Evolutionary conservation across 805 yeast species (phyloP).

Genomic region (Saturnispora quitensis): DNA sequence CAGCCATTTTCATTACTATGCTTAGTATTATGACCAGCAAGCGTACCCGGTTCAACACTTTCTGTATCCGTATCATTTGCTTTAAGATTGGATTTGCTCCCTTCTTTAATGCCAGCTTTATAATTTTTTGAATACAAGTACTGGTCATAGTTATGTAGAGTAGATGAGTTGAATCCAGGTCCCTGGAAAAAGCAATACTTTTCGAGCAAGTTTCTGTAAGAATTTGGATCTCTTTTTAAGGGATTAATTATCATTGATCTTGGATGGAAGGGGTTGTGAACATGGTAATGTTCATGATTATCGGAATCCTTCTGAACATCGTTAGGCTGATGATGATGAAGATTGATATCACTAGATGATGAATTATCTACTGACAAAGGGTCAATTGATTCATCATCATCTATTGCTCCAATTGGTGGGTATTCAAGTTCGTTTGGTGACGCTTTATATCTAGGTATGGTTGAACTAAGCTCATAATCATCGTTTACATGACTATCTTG

Average conservation of each 20-base stretch:
- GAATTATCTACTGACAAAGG: background rate
- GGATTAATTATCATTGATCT: conserved; percentile 5
- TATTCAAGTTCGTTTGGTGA: background rate
- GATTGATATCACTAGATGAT: background rate
- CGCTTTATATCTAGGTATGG: background rate
- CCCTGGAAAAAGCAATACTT: conserved; percentile 52
- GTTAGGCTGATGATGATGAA: background rate
- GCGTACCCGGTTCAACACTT: background rate
- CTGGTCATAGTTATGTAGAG: background rate
- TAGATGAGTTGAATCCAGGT: conserved; percentile 22
- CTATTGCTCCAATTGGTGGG: background rate
- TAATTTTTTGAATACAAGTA: background rate
- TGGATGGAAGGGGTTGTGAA: background rate
- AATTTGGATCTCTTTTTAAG: conserved; percentile 31
- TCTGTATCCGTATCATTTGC: background rate
- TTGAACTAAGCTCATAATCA: background rate
- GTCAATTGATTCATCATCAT: background rate
- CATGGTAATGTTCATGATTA: background rate
- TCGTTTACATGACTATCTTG: background rate
- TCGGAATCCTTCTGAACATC: background rate
- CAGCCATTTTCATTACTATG: background rate
- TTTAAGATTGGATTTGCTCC: conserved; percentile 9
- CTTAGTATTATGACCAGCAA: conserved; percentile 4
- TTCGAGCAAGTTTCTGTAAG: conserved; percentile 48
- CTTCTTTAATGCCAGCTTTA: background rate